Evolutionary conservation across 1,284 basidiomycete species (phyloP).

Genomic region (Cystobasidium sp.): DNA sequence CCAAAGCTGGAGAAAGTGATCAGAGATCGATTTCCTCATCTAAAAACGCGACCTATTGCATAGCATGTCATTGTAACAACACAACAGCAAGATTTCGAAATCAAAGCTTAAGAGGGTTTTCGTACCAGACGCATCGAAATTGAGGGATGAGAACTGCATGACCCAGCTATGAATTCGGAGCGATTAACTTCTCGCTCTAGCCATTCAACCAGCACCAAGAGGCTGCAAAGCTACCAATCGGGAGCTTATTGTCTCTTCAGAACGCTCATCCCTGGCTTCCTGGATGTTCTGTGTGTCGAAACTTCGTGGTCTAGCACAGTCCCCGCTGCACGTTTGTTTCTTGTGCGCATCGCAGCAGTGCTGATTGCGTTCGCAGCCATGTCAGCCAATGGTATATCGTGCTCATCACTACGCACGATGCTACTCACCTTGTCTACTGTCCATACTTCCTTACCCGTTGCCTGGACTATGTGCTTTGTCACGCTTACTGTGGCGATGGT

Average conservation of each 20-base stretch:
- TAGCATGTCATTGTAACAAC: slow-evolving; percentile 6
- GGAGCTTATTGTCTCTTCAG: background rate
- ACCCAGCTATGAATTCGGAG: too few relatives aligned
- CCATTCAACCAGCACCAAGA: background rate
- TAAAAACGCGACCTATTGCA: slow-evolving; percentile 5
- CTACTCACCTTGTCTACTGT: slow-evolving; percentile 32
- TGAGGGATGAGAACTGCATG: too few relatives aligned
- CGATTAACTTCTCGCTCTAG: too few relatives aligned
- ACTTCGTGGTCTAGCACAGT: too few relatives aligned
- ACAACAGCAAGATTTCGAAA: slow-evolving; percentile 12
- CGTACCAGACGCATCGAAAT: too few relatives aligned
- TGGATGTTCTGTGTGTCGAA: too few relatives aligned
- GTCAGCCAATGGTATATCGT: background rate
- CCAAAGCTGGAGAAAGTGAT: slow-evolving; percentile 42
- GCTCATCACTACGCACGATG: background rate
- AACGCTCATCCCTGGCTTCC: too few relatives aligned
- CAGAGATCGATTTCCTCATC: slow-evolving; percentile 27
- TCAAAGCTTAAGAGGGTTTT: background rate
- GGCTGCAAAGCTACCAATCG: background rate
- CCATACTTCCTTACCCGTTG: slow-evolving; percentile 12
- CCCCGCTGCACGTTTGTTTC: too few relatives aligned
- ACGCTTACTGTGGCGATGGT: slow-evolving; percentile 30
- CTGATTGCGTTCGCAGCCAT: background rate
- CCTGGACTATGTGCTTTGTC: slow-evolving; percentile 13
- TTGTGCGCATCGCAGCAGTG: slow-evolving; percentile 7